Base-by-base conservation (phyloP, 179 eudicot genomes). In the Nepenthes alata region DNA sequence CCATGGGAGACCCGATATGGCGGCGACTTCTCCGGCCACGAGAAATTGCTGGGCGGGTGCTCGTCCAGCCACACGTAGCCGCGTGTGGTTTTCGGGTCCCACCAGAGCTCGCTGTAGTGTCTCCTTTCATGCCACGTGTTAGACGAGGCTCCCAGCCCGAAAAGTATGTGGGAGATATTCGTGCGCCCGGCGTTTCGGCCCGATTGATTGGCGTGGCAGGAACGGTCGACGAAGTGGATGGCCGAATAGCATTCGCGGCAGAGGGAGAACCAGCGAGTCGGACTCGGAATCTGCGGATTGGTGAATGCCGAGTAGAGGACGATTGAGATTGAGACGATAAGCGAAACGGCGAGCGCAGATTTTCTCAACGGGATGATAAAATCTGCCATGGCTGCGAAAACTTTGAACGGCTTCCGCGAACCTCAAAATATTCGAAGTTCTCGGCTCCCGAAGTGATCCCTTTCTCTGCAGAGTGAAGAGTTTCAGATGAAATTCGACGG, bases 21-120 rank as follows among this genome's bases (percentile, higher is more conserved):
- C 0, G 84, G 82, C 15, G 70, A 60, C 0, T 34, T 56, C 0
- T 11, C 60, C 13, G 78, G 67, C 64, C 67, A 57, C 8, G 57
- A 2, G 1, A 4, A 6, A 12, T 69, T 55, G 12, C 76, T 61
- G 47, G 15, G 65, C 70, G 86, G 78, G 37, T 41, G 6, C 10
- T 61, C 57, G 62, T 91, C 98, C 0, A 91, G 72, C 83, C 84
- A 91, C 35, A 85, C 87, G 75, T 53, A 80, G 0, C 95, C 95
- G 0, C 95, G 93, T 4, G 90, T 84, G 9, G 47, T 10, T 58
- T 73, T 71, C 0, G 81, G 83, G 53, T 63, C 63, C 95, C 95
- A 91, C 98, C 98, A 91, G 14, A 87, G 80, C 15, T 81, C 74
- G 47, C 74, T 70, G 75, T 89, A 91, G 4, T 35, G 72, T 2